Base-by-base conservation (phyloP, 495 filamentous ascomycete genomes). In the Trichoderma parareesei region DNA sequence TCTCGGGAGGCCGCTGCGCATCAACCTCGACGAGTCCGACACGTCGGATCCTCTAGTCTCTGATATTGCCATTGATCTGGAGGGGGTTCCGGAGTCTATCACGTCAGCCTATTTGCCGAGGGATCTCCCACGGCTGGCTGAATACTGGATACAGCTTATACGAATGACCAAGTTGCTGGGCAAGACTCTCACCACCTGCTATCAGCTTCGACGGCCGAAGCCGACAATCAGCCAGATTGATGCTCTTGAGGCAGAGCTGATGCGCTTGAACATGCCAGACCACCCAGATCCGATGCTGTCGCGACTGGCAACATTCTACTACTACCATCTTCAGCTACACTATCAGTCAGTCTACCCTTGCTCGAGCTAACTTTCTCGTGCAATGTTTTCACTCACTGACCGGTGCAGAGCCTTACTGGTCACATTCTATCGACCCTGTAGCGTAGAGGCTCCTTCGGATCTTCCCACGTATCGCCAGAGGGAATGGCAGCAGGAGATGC, bases 401-500 rank as follows among this genome's bases (percentile, higher is more conserved):
- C 14, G 1, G 4, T 37, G 33, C 18, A 57, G 53, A 37, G 20
- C 53, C 33, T 35, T 57, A 3, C 16, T 57, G 18, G 18, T 57
- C 11, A 57, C 53, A 57, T 57, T 14, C 27, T 57, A 57, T 16
- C 53, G 53, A 38, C 53, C 53, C 2, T 57, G 18, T 57, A 57
- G 53, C 16, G 27, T 57, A 37, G 53, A 57, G 8, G 10, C 53
- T 33, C 53, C 53, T 37, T 57, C 53, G 11, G 53, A 57, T 57
- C 53, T 57, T 3, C 53, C 53, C 37, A 9, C 53, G 2, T 57
- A 35, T 27, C 53, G 53, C 10, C 53, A 35, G 53, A 57, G 53
- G 37, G 53, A 57, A 57, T 57, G 53, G 53, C 53, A 57, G 11
- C 33, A 35, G 27, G 53, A 57, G 16, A 57, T 57, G 53, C 53